Percentiles rank a stretch among this genome's conserved stretches.
Conservation (phyloP, 192 early-diverging fungal species). For the Lunasporangiospora selenospora region DNA sequence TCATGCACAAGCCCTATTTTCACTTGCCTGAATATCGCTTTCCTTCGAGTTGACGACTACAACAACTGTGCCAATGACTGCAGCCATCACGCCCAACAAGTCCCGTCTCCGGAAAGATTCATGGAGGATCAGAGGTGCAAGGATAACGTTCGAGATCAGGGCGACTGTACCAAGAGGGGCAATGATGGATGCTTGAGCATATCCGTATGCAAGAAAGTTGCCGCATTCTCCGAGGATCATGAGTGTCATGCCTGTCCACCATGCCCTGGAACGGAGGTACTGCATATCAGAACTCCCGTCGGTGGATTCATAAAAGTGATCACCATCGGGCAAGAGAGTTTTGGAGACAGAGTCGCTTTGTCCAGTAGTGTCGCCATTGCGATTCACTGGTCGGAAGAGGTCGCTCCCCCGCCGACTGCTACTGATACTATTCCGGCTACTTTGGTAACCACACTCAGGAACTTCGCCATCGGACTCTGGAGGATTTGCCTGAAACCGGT, state of each 20-base stretch:
- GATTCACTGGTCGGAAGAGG: too few relatives aligned
- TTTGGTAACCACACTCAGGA: too few relatives aligned
- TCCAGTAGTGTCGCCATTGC: too few relatives aligned
- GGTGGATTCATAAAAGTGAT: too few relatives aligned
- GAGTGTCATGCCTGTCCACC: slow-evolving; percentile 74
- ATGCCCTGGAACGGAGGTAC: slow-evolving; percentile 61
- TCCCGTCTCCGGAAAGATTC: slow-evolving; percentile 68
- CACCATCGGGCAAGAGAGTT: too few relatives aligned
- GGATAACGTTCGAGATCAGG: slow-evolving; percentile 71
- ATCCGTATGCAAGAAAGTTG: slow-evolving; percentile 74
- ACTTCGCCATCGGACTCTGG: too few relatives aligned
- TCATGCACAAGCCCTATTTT: background rate
- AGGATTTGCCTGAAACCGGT: too few relatives aligned
- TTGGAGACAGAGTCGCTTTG: too few relatives aligned
- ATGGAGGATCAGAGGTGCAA: slow-evolving; percentile 73
- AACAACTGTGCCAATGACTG: slow-evolving; percentile 66
- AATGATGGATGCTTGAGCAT: slow-evolving; percentile 75
- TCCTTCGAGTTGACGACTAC: slow-evolving; percentile 69
- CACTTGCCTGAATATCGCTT: slow-evolving; percentile 56
- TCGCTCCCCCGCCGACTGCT: too few relatives aligned
- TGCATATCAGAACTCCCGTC: slow-evolving; percentile 31
- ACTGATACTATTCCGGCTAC: too few relatives aligned
- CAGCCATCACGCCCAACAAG: slow-evolving; percentile 64
- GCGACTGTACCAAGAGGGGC: slow-evolving; percentile 79
- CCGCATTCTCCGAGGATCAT: slow-evolving; percentile 60